These are phyloP conservation scores for Endoconidiophora polonica DNA, from an alignment of 2,329 filamentous ascomycete genomes.

Conservation along the genomic window DNA sequence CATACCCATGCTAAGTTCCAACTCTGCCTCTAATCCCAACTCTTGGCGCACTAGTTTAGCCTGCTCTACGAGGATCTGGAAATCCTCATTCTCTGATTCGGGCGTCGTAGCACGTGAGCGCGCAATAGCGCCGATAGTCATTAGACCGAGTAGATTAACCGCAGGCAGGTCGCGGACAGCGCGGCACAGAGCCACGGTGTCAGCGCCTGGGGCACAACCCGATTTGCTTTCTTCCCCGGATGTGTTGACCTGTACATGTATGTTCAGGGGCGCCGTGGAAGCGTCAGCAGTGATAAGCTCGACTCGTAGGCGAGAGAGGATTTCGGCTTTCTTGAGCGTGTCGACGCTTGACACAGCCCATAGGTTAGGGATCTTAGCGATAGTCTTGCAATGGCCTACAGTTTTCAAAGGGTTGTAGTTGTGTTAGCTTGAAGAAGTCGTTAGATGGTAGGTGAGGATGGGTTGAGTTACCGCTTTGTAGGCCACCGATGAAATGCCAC, in stretches of 20 bases:
- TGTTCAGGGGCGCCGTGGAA: conserved; percentile 31
- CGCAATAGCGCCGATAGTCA: conserved; percentile 96
- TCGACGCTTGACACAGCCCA: conserved; percentile 89
- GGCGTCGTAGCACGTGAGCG: conserved; percentile 55
- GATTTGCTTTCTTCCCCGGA: conserved; percentile 76
- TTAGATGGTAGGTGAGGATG: background rate
- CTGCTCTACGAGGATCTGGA: conserved; percentile 49
- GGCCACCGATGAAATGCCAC: conserved; percentile 94
- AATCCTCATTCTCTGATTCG: conserved; percentile 86
- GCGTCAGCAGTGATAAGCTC: conserved; percentile 31
- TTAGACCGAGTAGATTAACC: conserved; percentile 63
- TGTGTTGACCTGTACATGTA: conserved; percentile 93
- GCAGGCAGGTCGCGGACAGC: conserved; percentile 58
- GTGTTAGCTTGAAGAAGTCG: background rate
- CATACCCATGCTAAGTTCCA: conserved; percentile 98
- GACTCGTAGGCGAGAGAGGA: conserved; percentile 61
- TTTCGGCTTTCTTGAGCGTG: conserved; percentile 66
- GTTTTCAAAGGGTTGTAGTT: background rate
- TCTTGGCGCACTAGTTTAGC: conserved; percentile 50
- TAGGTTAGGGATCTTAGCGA: conserved; percentile 76
- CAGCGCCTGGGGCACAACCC: conserved; percentile 52
- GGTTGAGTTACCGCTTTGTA: conserved; percentile 49
- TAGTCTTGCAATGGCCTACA: conserved; percentile 72
- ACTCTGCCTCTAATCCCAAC: conserved; percentile 23
- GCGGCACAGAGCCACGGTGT: conserved; percentile 47